Conservation (phyloP, 768 basidiomycete genomes). For the Nevesoporus exiguus region DNA sequence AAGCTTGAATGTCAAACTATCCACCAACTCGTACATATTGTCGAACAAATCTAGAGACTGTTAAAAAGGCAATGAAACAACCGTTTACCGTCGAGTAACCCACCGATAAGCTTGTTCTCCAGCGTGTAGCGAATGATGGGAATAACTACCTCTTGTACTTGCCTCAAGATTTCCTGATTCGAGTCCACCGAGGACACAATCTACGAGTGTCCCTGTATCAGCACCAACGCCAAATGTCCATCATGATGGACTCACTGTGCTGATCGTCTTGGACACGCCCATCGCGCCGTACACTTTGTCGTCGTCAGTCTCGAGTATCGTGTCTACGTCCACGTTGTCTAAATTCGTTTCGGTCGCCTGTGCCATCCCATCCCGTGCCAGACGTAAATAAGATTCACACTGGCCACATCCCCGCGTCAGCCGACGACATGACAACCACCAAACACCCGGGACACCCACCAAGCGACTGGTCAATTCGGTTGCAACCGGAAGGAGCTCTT, state of each 20-base stretch:
- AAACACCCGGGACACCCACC: slow-evolving; percentile 40
- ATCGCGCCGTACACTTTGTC: slow-evolving; percentile 87
- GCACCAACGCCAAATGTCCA: neutral
- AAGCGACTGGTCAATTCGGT: slow-evolving; percentile 74
- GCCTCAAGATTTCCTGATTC: slow-evolving; percentile 67
- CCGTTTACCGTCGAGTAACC: slow-evolving; percentile 15
- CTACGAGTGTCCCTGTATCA: slow-evolving; percentile 35
- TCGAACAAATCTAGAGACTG: slow-evolving; percentile 67
- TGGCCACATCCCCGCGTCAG: slow-evolving; percentile 24
- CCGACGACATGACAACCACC: neutral
- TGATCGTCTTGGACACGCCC: slow-evolving; percentile 83
- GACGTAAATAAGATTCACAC: slow-evolving; percentile 82
- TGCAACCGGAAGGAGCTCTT: slow-evolving; percentile 81
- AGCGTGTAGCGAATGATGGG: slow-evolving; percentile 76
- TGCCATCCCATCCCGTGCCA: slow-evolving; percentile 63
- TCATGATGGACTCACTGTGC: slow-evolving; percentile 49
- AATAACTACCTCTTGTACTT: slow-evolving; percentile 79
- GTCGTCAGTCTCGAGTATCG: slow-evolving; percentile 60
- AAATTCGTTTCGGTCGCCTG: slow-evolving; percentile 48
- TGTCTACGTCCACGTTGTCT: slow-evolving; percentile 53
- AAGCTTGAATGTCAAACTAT: slow-evolving; percentile 80
- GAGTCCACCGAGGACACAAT: slow-evolving; percentile 73
- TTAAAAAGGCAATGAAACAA: neutral
- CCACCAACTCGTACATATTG: slow-evolving; percentile 83
- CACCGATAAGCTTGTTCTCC: slow-evolving; percentile 74